Percentiles rank a stretch among this genome's conserved stretches.
Evolutionary conservation across 2,329 filamentous ascomycete species (phyloP).

Genomic region (Lachnellula hyalina): DNA sequence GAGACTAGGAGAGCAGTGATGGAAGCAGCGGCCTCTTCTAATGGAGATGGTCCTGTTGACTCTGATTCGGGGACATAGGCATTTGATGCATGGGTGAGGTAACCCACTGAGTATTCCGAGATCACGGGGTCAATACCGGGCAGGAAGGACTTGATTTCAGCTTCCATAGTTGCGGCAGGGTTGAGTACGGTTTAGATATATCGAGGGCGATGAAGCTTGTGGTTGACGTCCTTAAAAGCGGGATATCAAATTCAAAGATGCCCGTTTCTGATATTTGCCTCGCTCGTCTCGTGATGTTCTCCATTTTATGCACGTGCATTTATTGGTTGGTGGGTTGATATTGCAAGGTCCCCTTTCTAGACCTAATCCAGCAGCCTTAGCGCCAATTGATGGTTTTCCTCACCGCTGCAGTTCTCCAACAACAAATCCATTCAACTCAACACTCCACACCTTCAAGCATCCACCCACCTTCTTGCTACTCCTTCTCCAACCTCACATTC

Average conservation of each 20-base stretch:
- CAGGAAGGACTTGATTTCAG: conserved; percentile 77
- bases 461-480: conserved; percentile 20
- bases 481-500: conserved; percentile 4
- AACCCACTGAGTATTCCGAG: conserved; percentile 90
- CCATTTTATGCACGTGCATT: neutral
- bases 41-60: conserved; percentile 61
- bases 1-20: conserved; percentile 89
- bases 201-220: neutral
- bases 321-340: conserved; percentile 8
- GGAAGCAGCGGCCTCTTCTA: conserved; percentile 76
- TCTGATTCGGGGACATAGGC: conserved; percentile 74
- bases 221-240: neutral
- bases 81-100: conserved; percentile 87
- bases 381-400: conserved; percentile 1
- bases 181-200: neutral
- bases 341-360: conserved; percentile 10
- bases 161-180: conserved; percentile 57
- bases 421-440: conserved; percentile 21
- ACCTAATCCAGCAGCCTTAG: neutral
- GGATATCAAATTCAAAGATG: neutral
- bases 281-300: neutral
- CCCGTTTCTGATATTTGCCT: conserved; percentile 1
- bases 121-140: conserved; percentile 84
- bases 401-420: conserved; percentile 16
- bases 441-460: conserved; percentile 10